phyloP scores from a whole-genome alignment of 768 basidiomycete species.

The Clavaria fumosa region DNA sequence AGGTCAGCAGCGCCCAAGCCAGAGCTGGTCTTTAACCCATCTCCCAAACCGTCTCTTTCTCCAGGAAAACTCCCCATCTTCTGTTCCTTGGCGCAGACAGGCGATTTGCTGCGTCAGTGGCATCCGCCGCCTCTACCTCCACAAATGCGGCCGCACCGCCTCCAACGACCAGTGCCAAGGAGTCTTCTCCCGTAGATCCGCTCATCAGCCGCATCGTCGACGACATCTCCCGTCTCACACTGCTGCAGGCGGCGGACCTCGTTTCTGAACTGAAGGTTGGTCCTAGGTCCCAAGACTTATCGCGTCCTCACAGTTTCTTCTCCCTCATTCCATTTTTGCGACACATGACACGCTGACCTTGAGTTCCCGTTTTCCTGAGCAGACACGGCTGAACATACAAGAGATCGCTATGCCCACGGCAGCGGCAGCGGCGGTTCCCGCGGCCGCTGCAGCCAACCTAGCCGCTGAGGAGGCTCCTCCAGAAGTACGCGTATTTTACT shows the following conservation, averaged over 20 bases:
- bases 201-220: conserved; percentile 76
- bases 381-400: conserved; percentile 92
- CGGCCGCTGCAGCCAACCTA: too few relatives aligned
- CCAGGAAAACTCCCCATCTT: too few relatives aligned
- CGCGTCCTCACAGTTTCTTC: neutral
- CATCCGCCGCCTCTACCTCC: too few relatives aligned
- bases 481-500: conserved; percentile 31
- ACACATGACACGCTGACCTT: neutral
- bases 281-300: neutral
- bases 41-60: too few relatives aligned
- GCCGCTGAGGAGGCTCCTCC: conserved; percentile 44
- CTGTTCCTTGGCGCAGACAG: too few relatives aligned
- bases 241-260: conserved; percentile 91
- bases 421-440: conserved; percentile 39
- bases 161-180: too few relatives aligned
- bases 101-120: too few relatives aligned
- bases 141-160: too few relatives aligned
- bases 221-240: conserved; percentile 75
- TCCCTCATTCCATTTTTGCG: neutral
- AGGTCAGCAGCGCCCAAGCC: too few relatives aligned
- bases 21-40: too few relatives aligned
- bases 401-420: conserved; percentile 89
- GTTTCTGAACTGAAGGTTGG: conserved; percentile 80
- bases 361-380: conserved; percentile 1
- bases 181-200: too few relatives aligned